These are phyloP conservation scores for Arxiozyma bovina DNA, from an alignment of 1,139 yeast species.

Conservation along the genomic window DNA sequence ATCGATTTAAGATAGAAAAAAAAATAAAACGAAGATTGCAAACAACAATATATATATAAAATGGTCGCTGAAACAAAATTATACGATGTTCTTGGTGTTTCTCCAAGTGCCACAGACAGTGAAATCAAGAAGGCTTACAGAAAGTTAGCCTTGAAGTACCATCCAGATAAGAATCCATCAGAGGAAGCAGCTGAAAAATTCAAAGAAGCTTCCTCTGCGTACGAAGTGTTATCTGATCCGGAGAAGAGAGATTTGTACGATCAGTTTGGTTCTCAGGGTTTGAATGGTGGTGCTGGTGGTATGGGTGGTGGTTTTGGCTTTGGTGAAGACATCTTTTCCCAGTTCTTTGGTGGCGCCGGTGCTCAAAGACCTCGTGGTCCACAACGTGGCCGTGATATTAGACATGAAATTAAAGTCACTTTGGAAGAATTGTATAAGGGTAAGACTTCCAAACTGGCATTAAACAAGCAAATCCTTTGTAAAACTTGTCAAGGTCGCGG, in stretches of 20 bases:
- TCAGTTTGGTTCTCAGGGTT: slow-evolving; percentile 87
- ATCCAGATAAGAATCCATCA: slow-evolving; percentile 89
- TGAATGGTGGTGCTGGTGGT: slow-evolving; percentile 68
- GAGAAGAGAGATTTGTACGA: slow-evolving; percentile 88
- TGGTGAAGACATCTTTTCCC: slow-evolving; percentile 85
- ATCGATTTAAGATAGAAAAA: not conserved
- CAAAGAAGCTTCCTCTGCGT: slow-evolving; percentile 85
- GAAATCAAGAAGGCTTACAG: slow-evolving; percentile 95
- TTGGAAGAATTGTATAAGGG: slow-evolving; percentile 94
- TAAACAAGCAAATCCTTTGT: slow-evolving; percentile 87
- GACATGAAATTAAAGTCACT: slow-evolving; percentile 76
- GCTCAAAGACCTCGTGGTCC: slow-evolving; percentile 80
- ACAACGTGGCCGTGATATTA: slow-evolving; percentile 78
- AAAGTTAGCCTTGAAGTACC: slow-evolving; percentile 83
- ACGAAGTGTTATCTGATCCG: slow-evolving; percentile 76
- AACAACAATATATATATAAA: slow-evolving; percentile 19
- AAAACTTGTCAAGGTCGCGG: slow-evolving; percentile 88
- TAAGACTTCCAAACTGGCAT: slow-evolving; percentile 84
- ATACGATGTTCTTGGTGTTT: slow-evolving; percentile 77
- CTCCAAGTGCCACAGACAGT: slow-evolving; percentile 65
- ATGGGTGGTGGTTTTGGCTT: slow-evolving; percentile 36
- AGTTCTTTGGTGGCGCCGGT: slow-evolving; percentile 59
- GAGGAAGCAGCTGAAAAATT: slow-evolving; percentile 93
- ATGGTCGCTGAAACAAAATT: slow-evolving; percentile 91
- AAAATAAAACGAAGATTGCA: not conserved